Base-by-base conservation (phyloP, 2,329 filamentous ascomycete genomes). In the Echinosphaeria canescens region DNA sequence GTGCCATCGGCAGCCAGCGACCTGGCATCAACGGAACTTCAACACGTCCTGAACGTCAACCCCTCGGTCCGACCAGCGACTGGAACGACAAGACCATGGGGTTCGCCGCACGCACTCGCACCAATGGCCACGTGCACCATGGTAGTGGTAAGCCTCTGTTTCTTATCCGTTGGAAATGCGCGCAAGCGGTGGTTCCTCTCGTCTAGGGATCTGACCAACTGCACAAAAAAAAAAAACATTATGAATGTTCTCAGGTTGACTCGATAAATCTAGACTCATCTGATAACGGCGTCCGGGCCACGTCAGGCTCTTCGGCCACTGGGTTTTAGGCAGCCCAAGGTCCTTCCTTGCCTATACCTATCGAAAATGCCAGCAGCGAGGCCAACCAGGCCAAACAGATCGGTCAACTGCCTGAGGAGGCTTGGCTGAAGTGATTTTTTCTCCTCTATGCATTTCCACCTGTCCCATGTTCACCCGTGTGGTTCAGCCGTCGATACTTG, bases 1-100 rank as follows among this genome's bases (percentile, higher is more conserved):
- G 68, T 5, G 64, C 68, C 9, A 74, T 74, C 27, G 68, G 68
- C 27, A 74, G 68, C 47, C 68, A 73, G 42, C 56, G 68, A 24
- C 65, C 66, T 6, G 48, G 56, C 10, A 51, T 59, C 10, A 59
- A 53, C 31, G 51, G 53, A 15, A 41, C 43, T 27, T 53, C 41
- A 28, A 46, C 39, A 29, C 49, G 52, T 7, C 7, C 7, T 26
- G 13, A 26, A 26, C 15, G 14, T 18, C 13, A 26, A 14, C 15
- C 24, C 24, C n/a, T 26, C 15, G 15, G 13, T 16, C 16, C 24
- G 14, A n/a, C 4, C 27, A 49, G 53, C 15, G 56, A 64, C 65
- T 3, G 67, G n/a, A n/a, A 73, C 36, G 54, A 67, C 31, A 67
- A 74, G 45, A 67, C 67, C 24, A 50, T 47, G 27, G 64, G 63